phyloP scores from a whole-genome alignment of 2,329 filamentous ascomycete species.

The Aspergillus ochraceus region DNA sequence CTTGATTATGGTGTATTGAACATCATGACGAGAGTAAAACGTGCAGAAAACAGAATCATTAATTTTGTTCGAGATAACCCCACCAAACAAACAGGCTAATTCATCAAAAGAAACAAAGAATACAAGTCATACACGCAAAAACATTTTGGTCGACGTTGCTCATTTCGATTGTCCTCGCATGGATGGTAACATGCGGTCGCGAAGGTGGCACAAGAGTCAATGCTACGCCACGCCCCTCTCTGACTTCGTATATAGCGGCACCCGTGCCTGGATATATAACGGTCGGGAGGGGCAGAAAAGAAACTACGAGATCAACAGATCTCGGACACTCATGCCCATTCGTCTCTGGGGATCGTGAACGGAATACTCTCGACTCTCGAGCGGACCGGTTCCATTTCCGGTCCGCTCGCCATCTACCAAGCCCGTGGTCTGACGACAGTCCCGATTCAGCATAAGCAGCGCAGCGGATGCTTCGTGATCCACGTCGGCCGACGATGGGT shows the following conservation, averaged over 20 bases:
- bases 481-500: conserved; percentile 53
- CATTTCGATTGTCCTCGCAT: background rate
- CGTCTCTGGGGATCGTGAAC: conserved; percentile 30
- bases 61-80: background rate
- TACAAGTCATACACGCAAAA: background rate
- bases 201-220: background rate
- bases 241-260: background rate
- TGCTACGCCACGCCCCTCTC: background rate
- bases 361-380: conserved; percentile 5
- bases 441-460: conserved; percentile 81
- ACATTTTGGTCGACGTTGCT: background rate
- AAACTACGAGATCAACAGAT: conserved; percentile 52
- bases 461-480: conserved; percentile 84
- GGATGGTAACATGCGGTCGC: background rate
- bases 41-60: background rate
- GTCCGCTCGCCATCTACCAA: conserved; percentile 28
- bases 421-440: conserved; percentile 59
- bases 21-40: background rate
- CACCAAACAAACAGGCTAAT: background rate
- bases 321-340: conserved; percentile 56
- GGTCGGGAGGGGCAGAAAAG: background rate
- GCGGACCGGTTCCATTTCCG: conserved; percentile 5
- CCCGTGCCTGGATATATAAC: background rate
- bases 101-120: background rate
- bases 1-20: background rate